phyloP scores from a whole-genome alignment of 2,329 filamentous ascomycete genomes.

The Sclerotinia nivalis region DNA sequence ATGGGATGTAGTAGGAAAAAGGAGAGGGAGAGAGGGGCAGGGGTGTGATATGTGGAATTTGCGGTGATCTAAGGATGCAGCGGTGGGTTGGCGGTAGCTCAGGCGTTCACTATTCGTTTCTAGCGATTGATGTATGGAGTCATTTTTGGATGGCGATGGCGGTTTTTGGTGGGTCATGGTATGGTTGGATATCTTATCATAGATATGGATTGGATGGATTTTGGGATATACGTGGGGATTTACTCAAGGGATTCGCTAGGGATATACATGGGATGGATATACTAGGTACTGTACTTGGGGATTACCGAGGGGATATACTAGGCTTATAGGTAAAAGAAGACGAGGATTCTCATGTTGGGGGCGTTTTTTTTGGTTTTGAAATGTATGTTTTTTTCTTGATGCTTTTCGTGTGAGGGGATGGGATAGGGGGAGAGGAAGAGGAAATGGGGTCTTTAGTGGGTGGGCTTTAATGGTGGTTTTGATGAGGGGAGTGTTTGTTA shows the following conservation, averaged over 20 bases:
- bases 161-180: background rate
- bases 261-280: background rate
- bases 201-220: constrained; percentile 1
- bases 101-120: constrained; percentile 6
- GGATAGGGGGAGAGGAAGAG: too few species aligned
- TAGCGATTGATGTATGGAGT: constrained; percentile 9
- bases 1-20: too few species aligned
- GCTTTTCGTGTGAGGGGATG: too few species aligned
- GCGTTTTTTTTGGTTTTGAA: background rate
- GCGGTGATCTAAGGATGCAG: background rate
- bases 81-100: background rate
- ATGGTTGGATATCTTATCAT: constrained; percentile 1
- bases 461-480: too few species aligned
- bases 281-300: too few species aligned
- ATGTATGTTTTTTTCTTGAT: too few species aligned
- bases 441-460: too few species aligned
- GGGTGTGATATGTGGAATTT: too few species aligned
- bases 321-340: constrained; percentile 2
- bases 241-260: background rate
- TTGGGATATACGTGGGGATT: background rate
- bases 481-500: too few species aligned
- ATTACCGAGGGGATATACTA: background rate
- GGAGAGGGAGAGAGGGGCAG: too few species aligned
- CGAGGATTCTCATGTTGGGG: background rate
- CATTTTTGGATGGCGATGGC: background rate